Base-by-base conservation (phyloP, 331 rosid genomes). In the Quercus lobata region DNA sequence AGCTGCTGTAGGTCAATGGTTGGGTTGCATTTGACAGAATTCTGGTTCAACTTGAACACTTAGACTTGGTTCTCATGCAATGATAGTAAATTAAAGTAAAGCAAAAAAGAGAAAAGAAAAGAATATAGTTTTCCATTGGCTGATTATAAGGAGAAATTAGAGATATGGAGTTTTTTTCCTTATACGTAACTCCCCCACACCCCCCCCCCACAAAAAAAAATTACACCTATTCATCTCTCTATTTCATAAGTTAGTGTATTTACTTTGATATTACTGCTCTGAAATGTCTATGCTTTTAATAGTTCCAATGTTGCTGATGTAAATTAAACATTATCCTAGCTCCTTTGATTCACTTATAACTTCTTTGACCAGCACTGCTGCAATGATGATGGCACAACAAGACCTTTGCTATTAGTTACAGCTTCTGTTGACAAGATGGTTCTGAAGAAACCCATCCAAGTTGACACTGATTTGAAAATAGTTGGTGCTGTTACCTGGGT, bases 391-490 rank as follows among this genome's bases (percentile, higher is more conserved):
- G 94, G 97, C 80, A 82, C 83, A 3, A 82, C 88, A 8, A 86
- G 96, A 82, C 93, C 94, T 52, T 89, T 91, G 63, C 44, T 91
- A 57, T 69, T 95, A 81, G 97, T 96, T 49, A 96, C 99, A 78
- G 99, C 99, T 78, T 87, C 99, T 30, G 94, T 96, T n/a, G 99
- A 96, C 85, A 91, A 70, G 84, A 95, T 93, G 93, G 97, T 88
- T 74, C 83, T 96, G 25, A 91, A 87, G 82, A 90, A 87, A 76
- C 86, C 94, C 41, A 91, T 96, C 77, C 83, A 74, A 41, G 83
- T 91, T 54, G 94, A 87, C 81, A 69, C 75, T 72, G 98, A 93
- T 84, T 82, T 91, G 77, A 84, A 86, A 70, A 79, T 96, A 22
- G 90, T 73, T 62, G 99, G 97, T 71, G 92, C 96, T 81, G 99